A percentile compares a stretch with the other conserved stretches of the same genome.
These are phyloP conservation scores for Ocimum tenuiflorum DNA, from an alignment of 257 asterid genomes.

Conservation along the genomic window DNA sequence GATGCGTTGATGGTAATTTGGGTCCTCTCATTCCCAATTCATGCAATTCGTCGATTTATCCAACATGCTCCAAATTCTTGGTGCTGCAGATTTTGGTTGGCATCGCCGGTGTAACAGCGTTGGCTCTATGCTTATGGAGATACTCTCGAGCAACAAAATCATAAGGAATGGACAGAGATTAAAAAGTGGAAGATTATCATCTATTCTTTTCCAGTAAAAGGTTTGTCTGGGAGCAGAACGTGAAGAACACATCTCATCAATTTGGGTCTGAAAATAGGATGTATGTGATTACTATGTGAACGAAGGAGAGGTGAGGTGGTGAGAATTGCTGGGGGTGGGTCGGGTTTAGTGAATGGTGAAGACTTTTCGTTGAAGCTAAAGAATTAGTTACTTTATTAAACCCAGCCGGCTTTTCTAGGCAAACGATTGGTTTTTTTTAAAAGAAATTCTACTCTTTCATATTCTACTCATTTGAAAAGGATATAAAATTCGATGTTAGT, in stretches of 20 bases:
- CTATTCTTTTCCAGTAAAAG: neutral
- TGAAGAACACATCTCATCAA: neutral
- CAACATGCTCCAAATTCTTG: neutral
- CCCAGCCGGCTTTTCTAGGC: too few species aligned
- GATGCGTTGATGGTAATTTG: neutral
- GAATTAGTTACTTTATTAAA: too few species aligned
- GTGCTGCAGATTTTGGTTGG: slow-evolving; percentile 63
- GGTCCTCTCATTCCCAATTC: slow-evolving; percentile 10
- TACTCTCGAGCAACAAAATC: slow-evolving; percentile 41
- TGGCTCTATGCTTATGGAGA: slow-evolving; percentile 65
- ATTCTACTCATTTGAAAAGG: too few species aligned
- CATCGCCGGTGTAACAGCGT: slow-evolving; percentile 51
- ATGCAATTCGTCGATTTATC: too few species aligned
- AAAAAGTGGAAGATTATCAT: neutral
- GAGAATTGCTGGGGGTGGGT: neutral
- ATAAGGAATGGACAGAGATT: slow-evolving; percentile 19
- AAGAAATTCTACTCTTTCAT: too few species aligned
- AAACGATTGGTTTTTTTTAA: too few species aligned
- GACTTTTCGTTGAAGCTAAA: neutral
- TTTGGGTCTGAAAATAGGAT: neutral
- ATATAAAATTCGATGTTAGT: too few species aligned
- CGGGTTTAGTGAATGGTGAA: neutral
- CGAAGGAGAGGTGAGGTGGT: neutral
- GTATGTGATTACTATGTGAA: neutral
- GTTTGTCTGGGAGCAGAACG: too few species aligned